Percentiles rank a stretch among this genome's conserved stretches.
Conservation (phyloP, 1,139 yeast species). For the Meyerozyma smithsonii region DNA sequence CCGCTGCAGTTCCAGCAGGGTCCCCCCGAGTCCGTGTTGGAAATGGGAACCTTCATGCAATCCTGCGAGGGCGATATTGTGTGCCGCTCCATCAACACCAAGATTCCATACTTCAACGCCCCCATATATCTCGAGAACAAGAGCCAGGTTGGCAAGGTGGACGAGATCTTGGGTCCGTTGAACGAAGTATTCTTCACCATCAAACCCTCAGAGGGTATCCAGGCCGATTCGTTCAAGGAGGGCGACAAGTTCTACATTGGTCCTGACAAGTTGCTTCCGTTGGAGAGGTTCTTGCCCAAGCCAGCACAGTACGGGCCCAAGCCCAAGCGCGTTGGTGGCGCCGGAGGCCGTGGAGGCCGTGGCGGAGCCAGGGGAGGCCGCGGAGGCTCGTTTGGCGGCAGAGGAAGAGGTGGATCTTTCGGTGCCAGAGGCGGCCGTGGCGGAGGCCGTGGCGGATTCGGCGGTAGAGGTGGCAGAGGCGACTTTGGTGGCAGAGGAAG, state of each 20-base stretch:
- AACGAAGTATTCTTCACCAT: constrained; percentile 96
- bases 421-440: constrained; percentile 15
- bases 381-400: constrained; percentile 40
- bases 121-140: constrained; percentile 95
- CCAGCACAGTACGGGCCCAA: constrained; percentile 76
- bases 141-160: constrained; percentile 95
- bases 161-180: constrained; percentile 95
- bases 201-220: constrained; percentile 94
- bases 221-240: constrained; percentile 84
- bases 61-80: constrained; percentile 97
- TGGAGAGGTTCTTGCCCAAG: constrained; percentile 93
- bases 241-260: constrained; percentile 97
- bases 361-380: constrained; percentile 42
- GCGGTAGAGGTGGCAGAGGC: constrained; percentile 38
- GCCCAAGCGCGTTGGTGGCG: constrained; percentile 66
- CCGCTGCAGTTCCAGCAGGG: constrained; percentile 61
- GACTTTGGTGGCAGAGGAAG: constrained; percentile 43
- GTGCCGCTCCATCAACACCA: constrained; percentile 89
- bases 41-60: constrained; percentile 91
- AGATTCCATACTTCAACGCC: constrained; percentile 97
- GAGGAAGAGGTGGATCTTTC: constrained; percentile 26
- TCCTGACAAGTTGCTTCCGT: constrained; percentile 89
- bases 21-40: constrained; percentile 92
- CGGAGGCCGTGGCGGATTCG: constrained; percentile 38
- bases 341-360: constrained; percentile 30